Evolutionary conservation across 768 basidiomycete species (phyloP), one percentile per base, ranked within the genome.

Genomic region (Kwoniella heveanensis): DNA sequence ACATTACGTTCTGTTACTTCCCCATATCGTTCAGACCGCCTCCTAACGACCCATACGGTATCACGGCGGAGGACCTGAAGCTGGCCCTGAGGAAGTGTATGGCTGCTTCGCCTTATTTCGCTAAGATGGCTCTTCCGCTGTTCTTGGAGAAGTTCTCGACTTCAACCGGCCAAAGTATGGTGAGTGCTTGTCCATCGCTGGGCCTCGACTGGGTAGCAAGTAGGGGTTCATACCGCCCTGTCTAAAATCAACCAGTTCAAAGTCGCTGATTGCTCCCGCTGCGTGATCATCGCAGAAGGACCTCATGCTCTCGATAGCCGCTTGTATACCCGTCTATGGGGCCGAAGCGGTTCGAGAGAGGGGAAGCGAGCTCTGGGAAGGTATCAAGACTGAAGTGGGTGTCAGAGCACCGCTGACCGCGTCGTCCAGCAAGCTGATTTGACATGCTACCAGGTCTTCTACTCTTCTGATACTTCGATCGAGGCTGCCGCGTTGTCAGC

Each of bases 1-100:
- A 97, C 72, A 88, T 97, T 76, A 90, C 88, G 0, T 98, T 94
- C 79, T 98, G 96, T 79, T 99, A 99, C 79, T 99, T 97, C 81
- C 96, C 96, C 0, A 98, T 99, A 60, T 91, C 92, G 0, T 99
- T 96, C 82, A 85, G 90, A 62, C 92, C 95, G 9, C 92, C 94
- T 19, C 89, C 92, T 0, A 88, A 92, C 69, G 93, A 98, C 75
- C 92, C 92, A 19, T 93, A 95, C 77, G 89, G 90, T 2, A 94
- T 99, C 63, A 90, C 88, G 2, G 83, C 90, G 0, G 91, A 94
- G 30, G 90, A 98, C 74, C 84, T 99, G 22, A 89, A 89, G 71
- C 68, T 77, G 55, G 83, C 88, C 1, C 84, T 98, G 17, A 29
- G 54, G 60, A 4, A 44, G 15, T 94, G 91, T 77, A 81, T 99